Evolutionary conservation across 495 filamentous ascomycete species (phyloP), one percentile per base, ranked within the genome.

Genomic region (Talaromyces nanjingensis): DNA sequence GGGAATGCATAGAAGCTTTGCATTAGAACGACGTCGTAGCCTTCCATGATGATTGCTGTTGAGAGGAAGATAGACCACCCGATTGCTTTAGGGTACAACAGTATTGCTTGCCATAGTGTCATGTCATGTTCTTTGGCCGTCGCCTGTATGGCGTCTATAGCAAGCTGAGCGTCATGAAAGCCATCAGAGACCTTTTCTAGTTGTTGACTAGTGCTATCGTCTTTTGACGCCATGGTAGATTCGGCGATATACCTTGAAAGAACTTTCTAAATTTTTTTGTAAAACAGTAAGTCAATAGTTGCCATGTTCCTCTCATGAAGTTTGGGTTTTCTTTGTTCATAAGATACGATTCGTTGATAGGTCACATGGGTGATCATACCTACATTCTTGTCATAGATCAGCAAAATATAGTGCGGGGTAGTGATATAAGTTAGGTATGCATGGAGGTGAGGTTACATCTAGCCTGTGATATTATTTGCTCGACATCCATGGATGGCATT

Each of bases 11-110:
- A 65, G 18, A 65, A 47, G 47, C 39, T 65, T 60, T 66, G 65
- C 61, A 79, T 69, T 14, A 81, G 66, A 16, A 70, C 66, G n/a
- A 74, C 63, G 61, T 79, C 75, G 65, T 74, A 80, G 6, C 77
- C 77, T 65, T 79, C 75, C 77, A 80, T 80, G 58, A 74, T 68
- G 45, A 80, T 68, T 16, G 69, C 69, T 4, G 72, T 69, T 2
- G 74, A 77, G 31, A 79, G 63, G 9, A 75, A 62, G n/a, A 78
- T 55, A 9, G 70, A 74, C 75, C 75, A 80, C 3, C 62, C 72
- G 24, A 77, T 69, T 20, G 77, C 77, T 54, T 79, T 78, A 14
- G 77, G 75, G 60, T 65, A 62, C 25, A 56, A 6, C 22, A 16
- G n/a, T 11, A 65, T 18, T 6, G 49, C 64, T 49, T 65, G 58